Evolutionary conservation across 306 rosid species (phyloP).

Genomic region (Pyrus bretschneideri): DNA sequence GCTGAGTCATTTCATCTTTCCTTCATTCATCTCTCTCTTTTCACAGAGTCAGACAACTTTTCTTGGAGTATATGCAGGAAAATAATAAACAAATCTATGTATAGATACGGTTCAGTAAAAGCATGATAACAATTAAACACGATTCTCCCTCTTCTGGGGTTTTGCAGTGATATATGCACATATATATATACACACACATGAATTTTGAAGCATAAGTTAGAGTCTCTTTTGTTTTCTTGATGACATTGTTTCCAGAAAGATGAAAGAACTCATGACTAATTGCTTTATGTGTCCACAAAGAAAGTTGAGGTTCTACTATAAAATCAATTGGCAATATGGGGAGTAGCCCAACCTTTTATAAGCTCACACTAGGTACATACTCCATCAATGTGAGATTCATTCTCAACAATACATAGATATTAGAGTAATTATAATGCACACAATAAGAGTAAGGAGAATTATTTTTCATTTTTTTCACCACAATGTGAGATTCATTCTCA

Average conservation of each 20-base stretch:
- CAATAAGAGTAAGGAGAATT: too few species aligned
- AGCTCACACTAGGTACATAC: too few species aligned
- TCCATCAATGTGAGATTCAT: too few species aligned
- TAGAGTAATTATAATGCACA: neutral
- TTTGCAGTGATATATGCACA: neutral
- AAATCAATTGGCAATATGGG: too few species aligned
- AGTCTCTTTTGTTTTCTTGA: neutral
- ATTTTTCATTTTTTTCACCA: neutral
- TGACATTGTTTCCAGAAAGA: neutral
- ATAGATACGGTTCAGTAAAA: neutral
- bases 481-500: too few species aligned
- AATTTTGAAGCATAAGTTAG: neutral
- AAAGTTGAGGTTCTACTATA: too few species aligned
- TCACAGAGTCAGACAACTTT: neutral
- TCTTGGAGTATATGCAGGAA: neutral
- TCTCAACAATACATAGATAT: too few species aligned
- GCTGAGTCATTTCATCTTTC: slow-evolving; percentile 13
- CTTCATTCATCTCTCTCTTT: neutral
- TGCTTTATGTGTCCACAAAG: neutral
- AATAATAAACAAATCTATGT: neutral
- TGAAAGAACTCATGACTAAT: neutral
- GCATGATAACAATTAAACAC: neutral
- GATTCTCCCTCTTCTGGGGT: neutral
- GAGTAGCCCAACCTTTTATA: too few species aligned
- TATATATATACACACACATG: neutral